phyloP scores from a whole-genome alignment of 2,329 filamentous ascomycete species.

The Talaromyces sp. region DNA sequence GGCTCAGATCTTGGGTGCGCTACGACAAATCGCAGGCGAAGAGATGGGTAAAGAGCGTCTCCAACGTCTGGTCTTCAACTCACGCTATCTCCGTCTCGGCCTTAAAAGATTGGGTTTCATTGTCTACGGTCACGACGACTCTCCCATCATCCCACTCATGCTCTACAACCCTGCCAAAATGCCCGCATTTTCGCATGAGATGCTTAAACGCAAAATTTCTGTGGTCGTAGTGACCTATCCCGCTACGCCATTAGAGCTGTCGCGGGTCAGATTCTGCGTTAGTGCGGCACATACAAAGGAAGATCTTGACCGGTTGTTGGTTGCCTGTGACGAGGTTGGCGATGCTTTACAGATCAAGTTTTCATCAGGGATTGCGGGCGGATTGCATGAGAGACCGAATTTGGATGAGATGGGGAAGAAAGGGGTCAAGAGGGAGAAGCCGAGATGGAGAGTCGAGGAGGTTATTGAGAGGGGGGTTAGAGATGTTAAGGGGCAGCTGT shows the following conservation, averaged over 20 bases:
- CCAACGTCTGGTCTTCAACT: conserved; percentile 93
- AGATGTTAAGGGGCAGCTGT: conserved; percentile 67
- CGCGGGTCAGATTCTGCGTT: conserved; percentile 86
- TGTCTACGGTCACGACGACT: conserved; percentile 92
- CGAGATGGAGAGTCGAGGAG: conserved; percentile 74
- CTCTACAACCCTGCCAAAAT: conserved; percentile 97
- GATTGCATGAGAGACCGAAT: conserved; percentile 61
- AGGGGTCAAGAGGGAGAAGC: conserved; percentile 49
- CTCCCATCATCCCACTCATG: conserved; percentile 86
- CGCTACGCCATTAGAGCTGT: conserved; percentile 87
- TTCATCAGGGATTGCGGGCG: conserved; percentile 84
- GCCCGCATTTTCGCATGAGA: conserved; percentile 92
- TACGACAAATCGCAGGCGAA: conserved; percentile 82
- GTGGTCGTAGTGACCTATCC: conserved; percentile 95
- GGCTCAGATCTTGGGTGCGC: conserved; percentile 78
- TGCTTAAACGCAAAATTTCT: conserved; percentile 93
- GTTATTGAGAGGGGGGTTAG: conserved; percentile 66
- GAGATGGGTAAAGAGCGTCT: conserved; percentile 75
- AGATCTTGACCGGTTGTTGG: conserved; percentile 80
- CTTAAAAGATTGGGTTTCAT: conserved; percentile 93
- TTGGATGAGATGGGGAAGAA: conserved; percentile 44
- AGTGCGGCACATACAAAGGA: conserved; percentile 95
- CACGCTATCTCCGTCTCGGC: conserved; percentile 85
- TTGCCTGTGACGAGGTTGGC: conserved; percentile 87
- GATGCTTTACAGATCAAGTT: conserved; percentile 89